A percentile compares a stretch with the other conserved stretches of the same genome.
Evolutionary conservation across 257 asterid species (phyloP).

Genomic region (Prunella vulgaris): DNA sequence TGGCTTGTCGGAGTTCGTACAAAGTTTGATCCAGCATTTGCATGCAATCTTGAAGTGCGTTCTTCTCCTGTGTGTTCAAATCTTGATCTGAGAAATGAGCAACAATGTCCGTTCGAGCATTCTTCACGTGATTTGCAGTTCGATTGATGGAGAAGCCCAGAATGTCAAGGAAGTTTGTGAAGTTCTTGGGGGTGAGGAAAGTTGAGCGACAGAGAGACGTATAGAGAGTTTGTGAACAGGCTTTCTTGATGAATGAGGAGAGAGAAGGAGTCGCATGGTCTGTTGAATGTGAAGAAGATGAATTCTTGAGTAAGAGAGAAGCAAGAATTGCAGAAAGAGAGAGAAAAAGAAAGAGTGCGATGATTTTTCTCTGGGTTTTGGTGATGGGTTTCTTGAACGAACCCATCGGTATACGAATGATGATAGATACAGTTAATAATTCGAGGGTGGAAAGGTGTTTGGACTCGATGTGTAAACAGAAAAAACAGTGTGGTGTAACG

Average conservation of each 20-base stretch:
- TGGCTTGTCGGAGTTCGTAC: conserved; percentile 43
- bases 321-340: conserved; percentile 25
- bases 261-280: neutral
- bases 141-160: conserved; percentile 32
- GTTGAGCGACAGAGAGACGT: conserved; percentile 39
- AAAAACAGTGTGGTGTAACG: neutral
- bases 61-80: conserved; percentile 32
- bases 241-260: conserved; percentile 33
- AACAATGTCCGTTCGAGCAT: conserved; percentile 6
- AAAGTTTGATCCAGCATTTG: conserved; percentile 56
- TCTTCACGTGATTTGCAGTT: conserved; percentile 25
- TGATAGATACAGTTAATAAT: neutral
- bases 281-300: conserved; percentile 6
- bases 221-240: conserved; percentile 42
- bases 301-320: conserved; percentile 18
- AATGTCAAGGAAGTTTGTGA: conserved; percentile 25
- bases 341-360: conserved; percentile 21
- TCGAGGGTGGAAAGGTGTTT: neutral
- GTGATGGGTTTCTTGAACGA: conserved; percentile 9
- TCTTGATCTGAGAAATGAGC: conserved; percentile 33
- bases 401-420: conserved; percentile 18
- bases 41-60: conserved; percentile 50
- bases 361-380: conserved; percentile 18
- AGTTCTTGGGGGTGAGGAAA: conserved; percentile 21
- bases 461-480: neutral